Evolutionary conservation across 2,329 filamentous ascomycete genomes (phyloP).

Genomic region (Anisogramma anomala): DNA sequence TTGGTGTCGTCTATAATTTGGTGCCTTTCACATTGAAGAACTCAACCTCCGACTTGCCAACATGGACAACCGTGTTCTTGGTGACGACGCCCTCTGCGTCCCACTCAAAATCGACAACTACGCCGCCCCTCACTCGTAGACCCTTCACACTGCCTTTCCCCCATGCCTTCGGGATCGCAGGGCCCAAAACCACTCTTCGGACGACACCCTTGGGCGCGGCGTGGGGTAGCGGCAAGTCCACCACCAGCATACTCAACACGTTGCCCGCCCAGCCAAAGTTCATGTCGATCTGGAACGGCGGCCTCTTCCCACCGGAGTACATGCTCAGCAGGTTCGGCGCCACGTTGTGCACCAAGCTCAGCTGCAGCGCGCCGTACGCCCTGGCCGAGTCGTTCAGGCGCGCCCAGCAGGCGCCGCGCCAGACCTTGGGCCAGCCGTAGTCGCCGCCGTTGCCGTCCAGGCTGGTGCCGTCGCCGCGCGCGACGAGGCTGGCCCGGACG

Average conservation of each 20-base stretch:
- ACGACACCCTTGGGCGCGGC: slow-evolving; percentile 10
- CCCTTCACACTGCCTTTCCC: slow-evolving; percentile 32
- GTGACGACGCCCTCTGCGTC: slow-evolving; percentile 26
- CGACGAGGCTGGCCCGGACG: slow-evolving; percentile 31
- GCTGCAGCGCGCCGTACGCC: slow-evolving; percentile 37
- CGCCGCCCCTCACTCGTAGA: slow-evolving; percentile 32
- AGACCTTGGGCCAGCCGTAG: slow-evolving; percentile 47
- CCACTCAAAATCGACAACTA: slow-evolving; percentile 33
- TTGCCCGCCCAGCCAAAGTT: slow-evolving; percentile 43
- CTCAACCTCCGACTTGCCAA: slow-evolving; percentile 7
- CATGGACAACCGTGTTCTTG: slow-evolving; percentile 1
- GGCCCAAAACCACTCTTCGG: slow-evolving; percentile 32
- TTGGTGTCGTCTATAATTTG: slow-evolving; percentile 3
- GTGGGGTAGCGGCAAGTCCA: slow-evolving; percentile 31
- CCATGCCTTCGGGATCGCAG: slow-evolving; percentile 35
- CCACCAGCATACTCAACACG: slow-evolving; percentile 38
- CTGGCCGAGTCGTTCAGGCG: slow-evolving; percentile 37
- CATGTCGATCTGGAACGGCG: slow-evolving; percentile 48
- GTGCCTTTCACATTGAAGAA: slow-evolving; percentile 15
- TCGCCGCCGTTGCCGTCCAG: slow-evolving; percentile 22
- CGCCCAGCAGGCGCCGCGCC: slow-evolving; percentile 46
- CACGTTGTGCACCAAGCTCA: slow-evolving; percentile 38
- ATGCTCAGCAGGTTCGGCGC: slow-evolving; percentile 39
- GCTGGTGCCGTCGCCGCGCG: slow-evolving; percentile 8
- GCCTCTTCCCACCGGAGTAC: slow-evolving; percentile 32